A percentile compares a stretch with the other conserved stretches of the same genome.
Conservation (phyloP, 2,329 filamentous ascomycete genomes). For the Calonectria multiphialidica region DNA sequence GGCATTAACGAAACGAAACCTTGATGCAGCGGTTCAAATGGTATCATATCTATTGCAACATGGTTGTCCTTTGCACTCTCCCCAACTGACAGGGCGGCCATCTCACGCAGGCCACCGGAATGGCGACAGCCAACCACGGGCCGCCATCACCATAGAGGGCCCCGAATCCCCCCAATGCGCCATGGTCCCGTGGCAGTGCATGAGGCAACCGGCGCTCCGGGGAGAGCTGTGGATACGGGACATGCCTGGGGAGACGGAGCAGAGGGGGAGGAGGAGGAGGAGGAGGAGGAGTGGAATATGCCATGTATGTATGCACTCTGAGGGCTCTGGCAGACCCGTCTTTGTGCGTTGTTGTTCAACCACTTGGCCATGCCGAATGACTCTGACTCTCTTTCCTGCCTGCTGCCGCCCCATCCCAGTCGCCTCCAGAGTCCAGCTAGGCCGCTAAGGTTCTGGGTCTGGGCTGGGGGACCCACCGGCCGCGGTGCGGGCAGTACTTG, state of each 20-base stretch:
- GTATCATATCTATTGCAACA: constrained; percentile 13
- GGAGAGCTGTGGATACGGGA: constrained; percentile 28
- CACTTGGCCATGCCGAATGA: not conserved
- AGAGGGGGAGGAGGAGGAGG: constrained; percentile 16
- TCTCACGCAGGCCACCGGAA: constrained; percentile 28
- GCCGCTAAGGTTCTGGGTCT: constrained; percentile 13
- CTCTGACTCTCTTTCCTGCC: not conserved
- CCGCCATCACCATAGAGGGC: constrained; percentile 15
- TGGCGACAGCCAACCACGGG: constrained; percentile 27
- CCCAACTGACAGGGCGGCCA: constrained; percentile 13
- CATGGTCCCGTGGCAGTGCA: constrained; percentile 47
- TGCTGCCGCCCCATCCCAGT: constrained; percentile 4
- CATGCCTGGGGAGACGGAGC: constrained; percentile 9
- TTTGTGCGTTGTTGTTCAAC: not conserved
- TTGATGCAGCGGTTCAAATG: constrained; percentile 19
- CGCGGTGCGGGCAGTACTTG: not conserved
- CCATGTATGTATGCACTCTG: constrained; percentile 1
- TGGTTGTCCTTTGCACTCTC: constrained; percentile 16
- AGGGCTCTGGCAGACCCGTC: not conserved
- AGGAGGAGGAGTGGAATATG: not conserved
- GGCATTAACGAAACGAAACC: constrained; percentile 2
- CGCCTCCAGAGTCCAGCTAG: not conserved
- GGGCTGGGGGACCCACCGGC: constrained; percentile 4
- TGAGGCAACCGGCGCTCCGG: constrained; percentile 40
- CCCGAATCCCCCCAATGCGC: constrained; percentile 38